phyloP scores from a whole-genome alignment of 306 rosid genomes.

The Alnus rubra region DNA sequence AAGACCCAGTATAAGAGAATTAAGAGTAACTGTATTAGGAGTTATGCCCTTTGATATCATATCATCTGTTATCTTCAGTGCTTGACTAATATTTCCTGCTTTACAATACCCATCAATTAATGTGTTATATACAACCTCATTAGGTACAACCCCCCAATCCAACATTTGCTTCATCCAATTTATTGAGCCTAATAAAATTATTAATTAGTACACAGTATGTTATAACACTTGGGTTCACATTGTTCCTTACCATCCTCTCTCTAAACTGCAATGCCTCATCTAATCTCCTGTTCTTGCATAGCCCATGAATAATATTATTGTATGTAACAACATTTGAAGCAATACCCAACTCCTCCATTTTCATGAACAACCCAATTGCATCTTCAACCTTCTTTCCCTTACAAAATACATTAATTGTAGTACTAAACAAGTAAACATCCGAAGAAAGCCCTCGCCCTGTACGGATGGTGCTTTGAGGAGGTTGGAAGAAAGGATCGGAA shows the following conservation, averaged over 20 bases:
- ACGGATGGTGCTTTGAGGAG: too few species aligned
- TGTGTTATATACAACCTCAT: conserved; percentile 56
- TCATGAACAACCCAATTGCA: conserved; percentile 49
- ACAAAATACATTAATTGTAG: conserved; percentile 54
- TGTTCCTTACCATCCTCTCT: conserved; percentile 48
- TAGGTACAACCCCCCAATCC: conserved; percentile 53
- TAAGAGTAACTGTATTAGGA: conserved; percentile 61
- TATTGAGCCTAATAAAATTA: conserved; percentile 55
- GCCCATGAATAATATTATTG: conserved; percentile 66
- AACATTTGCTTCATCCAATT: conserved; percentile 47
- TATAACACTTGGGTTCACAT: conserved; percentile 50
- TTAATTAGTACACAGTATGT: conserved; percentile 65
- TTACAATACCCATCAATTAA: conserved; percentile 5
- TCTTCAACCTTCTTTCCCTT: conserved; percentile 62
- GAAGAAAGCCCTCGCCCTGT: conserved; percentile 31
- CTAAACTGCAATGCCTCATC: conserved; percentile 54
- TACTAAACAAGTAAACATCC: conserved; percentile 60
- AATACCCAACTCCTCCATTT: conserved; percentile 58
- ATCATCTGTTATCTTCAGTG: conserved; percentile 59
- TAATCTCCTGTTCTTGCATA: conserved; percentile 59
- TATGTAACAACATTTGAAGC: conserved; percentile 68
- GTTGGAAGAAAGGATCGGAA: too few species aligned
- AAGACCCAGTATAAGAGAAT: conserved; percentile 61
- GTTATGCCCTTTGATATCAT: conserved; percentile 54
- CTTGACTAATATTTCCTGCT: conserved; percentile 25